These are phyloP conservation scores for Aaosphaeria pasadenensis DNA, from an alignment of 2,329 filamentous ascomycete genomes.

Conservation along the genomic window DNA sequence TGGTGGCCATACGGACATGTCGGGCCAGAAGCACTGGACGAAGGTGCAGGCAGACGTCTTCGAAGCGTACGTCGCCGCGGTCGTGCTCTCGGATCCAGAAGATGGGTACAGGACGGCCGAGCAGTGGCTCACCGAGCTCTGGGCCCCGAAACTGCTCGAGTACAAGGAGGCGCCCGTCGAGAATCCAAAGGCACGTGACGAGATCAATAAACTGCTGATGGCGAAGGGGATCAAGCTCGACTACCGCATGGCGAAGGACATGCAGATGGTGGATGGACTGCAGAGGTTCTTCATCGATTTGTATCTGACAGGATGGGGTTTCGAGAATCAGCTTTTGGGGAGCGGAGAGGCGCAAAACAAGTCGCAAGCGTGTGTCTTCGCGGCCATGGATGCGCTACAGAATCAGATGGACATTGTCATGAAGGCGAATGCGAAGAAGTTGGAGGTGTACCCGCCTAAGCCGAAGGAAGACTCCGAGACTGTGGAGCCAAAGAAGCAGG, in stretches of 20 bases:
- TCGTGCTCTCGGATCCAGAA: constrained; percentile 65
- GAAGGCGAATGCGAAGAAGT: constrained; percentile 2
- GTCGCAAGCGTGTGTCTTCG: constrained; percentile 65
- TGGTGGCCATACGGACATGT: constrained; percentile 31
- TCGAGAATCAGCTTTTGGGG: constrained; percentile 60
- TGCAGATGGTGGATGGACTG: constrained; percentile 52
- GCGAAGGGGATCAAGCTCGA: constrained; percentile 34
- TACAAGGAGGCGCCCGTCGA: constrained; percentile 32
- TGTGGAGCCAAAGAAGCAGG: not conserved
- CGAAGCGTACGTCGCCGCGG: constrained; percentile 82
- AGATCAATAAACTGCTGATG: constrained; percentile 35
- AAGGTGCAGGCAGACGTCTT: constrained; percentile 87
- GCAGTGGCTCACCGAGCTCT: constrained; percentile 72
- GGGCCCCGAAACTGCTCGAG: constrained; percentile 49
- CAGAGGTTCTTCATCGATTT: constrained; percentile 62
- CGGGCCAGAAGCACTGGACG: constrained; percentile 35
- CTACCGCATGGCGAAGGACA: constrained; percentile 51
- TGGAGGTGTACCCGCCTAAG: constrained; percentile 2
- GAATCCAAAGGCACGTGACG: constrained; percentile 38
- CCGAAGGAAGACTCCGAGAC: not conserved
- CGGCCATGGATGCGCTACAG: constrained; percentile 61
- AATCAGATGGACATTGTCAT: constrained; percentile 26
- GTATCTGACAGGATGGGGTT: constrained; percentile 68
- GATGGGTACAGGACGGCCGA: constrained; percentile 61
- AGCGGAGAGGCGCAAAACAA: constrained; percentile 64